Evolutionary conservation across 768 basidiomycete species (phyloP).

Genomic region (Psilocybe cyanescens): DNA sequence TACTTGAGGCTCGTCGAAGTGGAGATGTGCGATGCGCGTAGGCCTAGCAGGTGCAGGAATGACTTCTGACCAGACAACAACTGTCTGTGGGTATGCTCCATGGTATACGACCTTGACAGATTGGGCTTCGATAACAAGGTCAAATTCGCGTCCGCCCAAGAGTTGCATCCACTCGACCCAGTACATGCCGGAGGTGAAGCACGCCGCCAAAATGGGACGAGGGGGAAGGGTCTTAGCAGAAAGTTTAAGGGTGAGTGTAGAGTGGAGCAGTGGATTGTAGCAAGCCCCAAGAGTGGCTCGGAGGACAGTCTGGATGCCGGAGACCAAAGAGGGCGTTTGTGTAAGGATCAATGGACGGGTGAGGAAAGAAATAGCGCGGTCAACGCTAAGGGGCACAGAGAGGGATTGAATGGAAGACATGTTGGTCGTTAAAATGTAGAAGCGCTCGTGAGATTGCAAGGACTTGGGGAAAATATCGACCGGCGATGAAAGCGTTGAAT

Average conservation of each 20-base stretch:
- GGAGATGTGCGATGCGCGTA: conserved; percentile 18
- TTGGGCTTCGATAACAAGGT: conserved; percentile 34
- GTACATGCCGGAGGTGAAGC: conserved; percentile 32
- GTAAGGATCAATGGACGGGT: conserved; percentile 37
- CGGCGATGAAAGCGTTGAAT: conserved; percentile 19
- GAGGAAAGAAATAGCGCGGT: conserved; percentile 38
- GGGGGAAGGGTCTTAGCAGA: conserved; percentile 34
- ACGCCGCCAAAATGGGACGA: conserved; percentile 38
- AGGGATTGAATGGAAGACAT: conserved; percentile 16
- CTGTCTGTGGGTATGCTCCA: conserved; percentile 27
- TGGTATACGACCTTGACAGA: conserved; percentile 31
- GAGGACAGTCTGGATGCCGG: conserved; percentile 32
- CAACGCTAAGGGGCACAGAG: conserved; percentile 26
- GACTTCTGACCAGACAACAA: conserved; percentile 32
- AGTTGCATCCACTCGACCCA: conserved; percentile 42
- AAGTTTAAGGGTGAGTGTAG: conserved; percentile 29
- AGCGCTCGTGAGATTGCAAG: conserved; percentile 9
- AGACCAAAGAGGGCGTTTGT: conserved; percentile 25
- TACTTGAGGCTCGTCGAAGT: conserved; percentile 23
- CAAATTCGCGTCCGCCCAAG: conserved; percentile 37
- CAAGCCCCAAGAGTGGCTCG: conserved; percentile 32
- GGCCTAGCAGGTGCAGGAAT: conserved; percentile 20
- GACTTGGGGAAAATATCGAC: conserved; percentile 17
- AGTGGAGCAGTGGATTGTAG: conserved; percentile 20
- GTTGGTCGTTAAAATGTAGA: conserved; percentile 13